Base-by-base conservation (phyloP, 192 early-diverging fungal species). In the Podila epicladia region DNA sequence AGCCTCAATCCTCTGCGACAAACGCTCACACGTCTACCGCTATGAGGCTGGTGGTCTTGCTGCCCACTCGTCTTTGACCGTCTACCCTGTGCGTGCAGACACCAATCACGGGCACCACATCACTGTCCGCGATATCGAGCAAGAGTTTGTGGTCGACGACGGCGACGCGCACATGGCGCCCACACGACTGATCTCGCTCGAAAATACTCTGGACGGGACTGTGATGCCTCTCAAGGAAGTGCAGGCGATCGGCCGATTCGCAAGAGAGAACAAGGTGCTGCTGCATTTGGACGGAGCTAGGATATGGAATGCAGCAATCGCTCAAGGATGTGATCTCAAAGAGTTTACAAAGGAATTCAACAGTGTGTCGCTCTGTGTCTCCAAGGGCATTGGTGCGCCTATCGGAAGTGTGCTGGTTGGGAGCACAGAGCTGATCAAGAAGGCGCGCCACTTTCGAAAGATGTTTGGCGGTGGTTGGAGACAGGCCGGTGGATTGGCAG, bases 401-500 rank as follows among this genome's bases (percentile, higher is more conserved):
- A 89, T 98, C 29, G 97, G 97, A 0, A 93, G 93, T 20, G 84
- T 95, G 9, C 73, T 98, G 15, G 94, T 97, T 1, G 95, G 96
- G 1, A 71, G 77, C 38, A 65, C 76, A 24, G 71, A 77, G 28
- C 90, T 94, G 65, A 94, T 98, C 57, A 88, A 90, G 22, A 92
- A 88, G 65, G 96, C 94, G 0, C 78, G 91, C 6, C 93, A 95
- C 75, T 92, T 94, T 71, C 89, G 97, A 65, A 98, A 97, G 83
- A 72, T 95, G 72, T 96, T 94, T 84, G 97, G 97, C 61, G 97
- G 96, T 62, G 96, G 95, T 3, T 96, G 95, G 96, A 85, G 95
- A 33, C 97, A 98, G 83, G 93, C 93, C 11, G 96, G 97, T n/a
- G 66, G 89, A 17, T 82, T 98, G 57, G 96, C 96, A 9, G 91